Evolutionary conservation across 2,329 filamentous ascomycete genomes (phyloP), one percentile per base, ranked within the genome.

Genomic region (Cladosporium sp.): DNA sequence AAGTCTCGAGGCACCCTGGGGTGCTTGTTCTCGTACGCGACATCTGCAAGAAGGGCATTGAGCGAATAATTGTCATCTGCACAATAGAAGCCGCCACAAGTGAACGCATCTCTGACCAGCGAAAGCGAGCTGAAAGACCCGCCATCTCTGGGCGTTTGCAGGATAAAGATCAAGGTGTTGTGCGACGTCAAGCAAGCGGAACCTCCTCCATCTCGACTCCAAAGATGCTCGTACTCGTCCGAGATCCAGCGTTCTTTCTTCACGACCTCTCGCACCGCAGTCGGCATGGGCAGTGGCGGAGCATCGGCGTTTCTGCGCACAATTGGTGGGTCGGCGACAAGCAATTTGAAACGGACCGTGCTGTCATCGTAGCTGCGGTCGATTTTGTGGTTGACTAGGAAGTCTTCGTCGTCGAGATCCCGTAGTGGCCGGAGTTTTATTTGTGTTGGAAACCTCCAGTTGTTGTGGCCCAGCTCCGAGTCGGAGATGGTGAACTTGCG

Each of bases 331-430:
- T 49, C 61, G 28, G 60, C 60, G 38, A 51, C 55, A 66, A 72
- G 61, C 43, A 72, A 60, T 56, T 72, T 72, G 62, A 72, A 71
- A 2, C 67, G 67, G 37, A 70, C 67, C 3, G 69, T 72, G 52
- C 66, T 69, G 58, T 70, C 68, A 60, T 72, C 70, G 56, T 72
- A 72, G 60, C 69, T 71, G 58, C 69, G 63, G 58, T 72, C 70
- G 42, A 72, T 72, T 66, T 70, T 72, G 59, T 72, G 70, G 43
- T 71, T 69, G 17, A 62, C 59, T 17, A 72, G 60, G 56, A 72
- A 72, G 45, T 70, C 68, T 43, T 72, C 69, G 25, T 72, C 69
- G 12, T 70, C 67, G 28, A 69, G 56, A 37, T 67, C 63, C 55
- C 67, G 60, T 54, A 72, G 51, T 3, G 67, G 65, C n/a, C 66